These are phyloP conservation scores for Mycosphaerella sp. DNA, from an alignment of 2,329 filamentous ascomycete species.

Conservation along the genomic window DNA sequence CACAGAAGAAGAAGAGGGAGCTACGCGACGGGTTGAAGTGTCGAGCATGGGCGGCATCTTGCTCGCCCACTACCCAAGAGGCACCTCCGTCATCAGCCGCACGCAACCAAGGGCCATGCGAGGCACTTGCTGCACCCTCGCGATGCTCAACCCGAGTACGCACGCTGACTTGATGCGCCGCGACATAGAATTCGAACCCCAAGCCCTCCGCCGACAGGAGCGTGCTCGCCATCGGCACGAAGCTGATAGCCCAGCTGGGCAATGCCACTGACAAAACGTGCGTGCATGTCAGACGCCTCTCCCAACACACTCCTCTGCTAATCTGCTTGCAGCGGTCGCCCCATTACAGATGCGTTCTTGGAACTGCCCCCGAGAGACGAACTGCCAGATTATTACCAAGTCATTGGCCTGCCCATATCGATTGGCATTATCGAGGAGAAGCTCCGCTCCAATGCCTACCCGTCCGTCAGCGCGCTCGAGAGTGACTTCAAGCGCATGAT, in stretches of 20 bases:
- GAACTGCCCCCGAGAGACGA: conserved; percentile 49
- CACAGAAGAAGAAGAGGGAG: conserved; percentile 11
- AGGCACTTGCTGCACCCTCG: conserved; percentile 4
- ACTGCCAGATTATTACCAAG: conserved; percentile 70
- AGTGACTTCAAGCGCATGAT: conserved; percentile 85
- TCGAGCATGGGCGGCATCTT: conserved; percentile 24
- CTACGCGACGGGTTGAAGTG: conserved; percentile 23
- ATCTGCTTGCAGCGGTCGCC: conserved; percentile 53
- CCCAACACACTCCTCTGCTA: conserved; percentile 9
- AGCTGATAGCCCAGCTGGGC: conserved; percentile 68
- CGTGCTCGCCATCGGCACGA: conserved; percentile 56
- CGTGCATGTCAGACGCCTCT: conserved; percentile 30
- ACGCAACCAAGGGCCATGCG: conserved; percentile 18
- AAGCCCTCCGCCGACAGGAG: conserved; percentile 29
- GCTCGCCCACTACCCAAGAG: conserved; percentile 19
- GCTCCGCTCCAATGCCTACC: conserved; percentile 62
- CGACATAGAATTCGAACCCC: conserved; percentile 29
- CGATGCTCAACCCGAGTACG: too few species aligned
- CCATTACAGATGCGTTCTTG: conserved; percentile 70
- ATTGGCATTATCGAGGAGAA: conserved; percentile 70
- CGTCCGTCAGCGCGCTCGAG: conserved; percentile 67
- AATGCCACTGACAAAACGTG: conserved; percentile 77
- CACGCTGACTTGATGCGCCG: conserved; percentile 18
- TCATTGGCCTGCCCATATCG: conserved; percentile 71
- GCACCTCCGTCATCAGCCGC: conserved; percentile 28